Evolutionary conservation across 768 basidiomycete species (phyloP).

Genomic region (Mycena haematopus): DNA sequence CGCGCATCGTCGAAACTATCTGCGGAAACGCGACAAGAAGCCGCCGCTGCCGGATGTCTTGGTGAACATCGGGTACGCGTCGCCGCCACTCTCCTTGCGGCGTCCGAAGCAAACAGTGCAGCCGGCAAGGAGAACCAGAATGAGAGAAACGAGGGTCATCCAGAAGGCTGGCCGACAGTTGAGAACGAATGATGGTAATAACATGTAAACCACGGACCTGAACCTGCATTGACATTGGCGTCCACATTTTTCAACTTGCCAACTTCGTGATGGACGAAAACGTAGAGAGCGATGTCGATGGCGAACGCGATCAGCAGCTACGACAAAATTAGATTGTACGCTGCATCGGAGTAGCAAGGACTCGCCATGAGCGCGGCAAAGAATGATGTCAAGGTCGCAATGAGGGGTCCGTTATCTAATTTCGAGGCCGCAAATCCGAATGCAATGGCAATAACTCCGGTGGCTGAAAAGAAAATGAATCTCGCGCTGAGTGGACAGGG

Average conservation of each 20-base stretch:
- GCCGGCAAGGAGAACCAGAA: slow-evolving; percentile 25
- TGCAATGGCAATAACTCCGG: slow-evolving; percentile 25
- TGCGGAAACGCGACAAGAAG: slow-evolving; percentile 29
- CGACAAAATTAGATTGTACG: neutral
- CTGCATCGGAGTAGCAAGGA: neutral
- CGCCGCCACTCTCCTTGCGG: slow-evolving; percentile 19
- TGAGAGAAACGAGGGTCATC: slow-evolving; percentile 28
- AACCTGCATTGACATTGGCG: slow-evolving; percentile 16
- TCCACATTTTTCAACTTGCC: slow-evolving; percentile 16
- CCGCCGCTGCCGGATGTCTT: slow-evolving; percentile 10
- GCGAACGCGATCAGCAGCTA: slow-evolving; percentile 30
- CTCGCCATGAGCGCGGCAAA: slow-evolving; percentile 26
- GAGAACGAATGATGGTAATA: neutral
- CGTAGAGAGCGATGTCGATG: slow-evolving; percentile 30
- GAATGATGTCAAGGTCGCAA: slow-evolving; percentile 21
- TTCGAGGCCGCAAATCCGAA: slow-evolving; percentile 29
- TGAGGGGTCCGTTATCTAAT: slow-evolving; percentile 13
- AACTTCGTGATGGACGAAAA: slow-evolving; percentile 23
- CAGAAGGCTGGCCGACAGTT: slow-evolving; percentile 24
- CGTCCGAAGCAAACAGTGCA: slow-evolving; percentile 26
- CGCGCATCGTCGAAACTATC: neutral
- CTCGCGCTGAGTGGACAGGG: too few relatives aligned
- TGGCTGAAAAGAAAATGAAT: slow-evolving; percentile 4
- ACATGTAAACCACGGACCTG: slow-evolving; percentile 1
- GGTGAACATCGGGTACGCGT: slow-evolving; percentile 28